phyloP scores from a whole-genome alignment of 1,284 basidiomycete species.

The Hemileia vastatrix region DNA sequence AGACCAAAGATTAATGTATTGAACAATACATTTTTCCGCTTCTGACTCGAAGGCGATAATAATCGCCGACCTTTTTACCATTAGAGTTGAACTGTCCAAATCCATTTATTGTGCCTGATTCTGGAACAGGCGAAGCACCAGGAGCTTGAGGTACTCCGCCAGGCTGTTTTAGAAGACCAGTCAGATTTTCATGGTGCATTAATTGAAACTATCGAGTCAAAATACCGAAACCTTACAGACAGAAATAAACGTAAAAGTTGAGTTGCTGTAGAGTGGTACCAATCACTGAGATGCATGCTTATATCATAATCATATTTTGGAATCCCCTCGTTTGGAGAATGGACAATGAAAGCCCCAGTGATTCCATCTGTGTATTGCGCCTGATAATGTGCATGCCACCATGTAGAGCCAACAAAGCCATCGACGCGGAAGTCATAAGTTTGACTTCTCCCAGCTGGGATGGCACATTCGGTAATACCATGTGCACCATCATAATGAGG shows the following conservation, averaged over 20 bases:
- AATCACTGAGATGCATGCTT: conserved; percentile 19
- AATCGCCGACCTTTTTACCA: no score
- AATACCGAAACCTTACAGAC: no score
- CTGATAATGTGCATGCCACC: conserved; percentile 26
- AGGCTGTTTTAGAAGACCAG: conserved; percentile 1
- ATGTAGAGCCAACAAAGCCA: conserved; percentile 25
- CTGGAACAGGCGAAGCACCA: conserved; percentile 18
- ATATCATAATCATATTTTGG: conserved; percentile 21
- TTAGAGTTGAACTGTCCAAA: conserved; percentile 22
- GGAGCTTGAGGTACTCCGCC: conserved; percentile 9
- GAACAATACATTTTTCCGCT: no score
- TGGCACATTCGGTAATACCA: conserved; percentile 39
- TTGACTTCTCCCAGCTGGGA: no score
- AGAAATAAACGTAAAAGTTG: conserved; percentile 10
- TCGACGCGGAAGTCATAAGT: conserved; percentile 26
- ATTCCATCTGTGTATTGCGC: conserved; percentile 20
- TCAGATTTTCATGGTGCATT: no score
- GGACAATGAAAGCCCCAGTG: conserved; percentile 20
- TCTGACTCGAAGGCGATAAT: no score
- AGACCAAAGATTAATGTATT: no score
- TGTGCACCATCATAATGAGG: conserved; percentile 27
- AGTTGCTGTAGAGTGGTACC: conserved; percentile 16
- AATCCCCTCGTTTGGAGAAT: no score
- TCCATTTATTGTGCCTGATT: conserved; percentile 20
- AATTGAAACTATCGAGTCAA: no score